Base-by-base conservation (phyloP, 2,329 filamentous ascomycete species). In the Fusarium gaditjirri region DNA sequence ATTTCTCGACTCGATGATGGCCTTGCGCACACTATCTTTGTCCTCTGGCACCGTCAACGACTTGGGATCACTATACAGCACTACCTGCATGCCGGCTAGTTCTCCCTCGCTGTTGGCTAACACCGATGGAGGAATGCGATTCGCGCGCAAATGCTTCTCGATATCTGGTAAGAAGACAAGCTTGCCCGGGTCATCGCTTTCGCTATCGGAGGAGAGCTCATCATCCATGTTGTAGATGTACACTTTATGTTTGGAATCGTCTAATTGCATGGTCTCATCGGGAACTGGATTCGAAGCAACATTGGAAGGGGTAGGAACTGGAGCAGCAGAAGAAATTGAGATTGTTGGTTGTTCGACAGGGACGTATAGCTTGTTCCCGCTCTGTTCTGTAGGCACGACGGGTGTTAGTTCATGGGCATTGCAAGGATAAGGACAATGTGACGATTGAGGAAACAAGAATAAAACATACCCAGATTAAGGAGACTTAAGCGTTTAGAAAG, bases 221-320 rank as follows among this genome's bases (percentile, higher is more conserved):
- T 92, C 92, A 79, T 97, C 94, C 14, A 99, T 86, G 81, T 97
- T 91, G 84, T 95, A 92, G 75, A 99, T 94, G 86, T 96, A 98
- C 67, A 98, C 90, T 78, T 92, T 93, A 83, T 97, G 87, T 77
- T 93, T 93, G 36, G 93, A 92, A 82, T 97, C 92, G 82, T 98
- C 95, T 68, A 98, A 80, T 63, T 92, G 88, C 95, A 98, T 98
- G 62, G 81, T 78, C 74, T 94, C 92, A 70, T 89, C 84, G 25
- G 55, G 38, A 9, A 50, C 33, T 41, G 57, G 21, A 52, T 73
- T 57, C 57, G 68, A 53, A 44, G 70, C 54, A 55, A 70, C 44
- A 47, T 65, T 53, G 43, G 62, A 52, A 52, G 73, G 61, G 47
- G 71, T 50, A 49, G 69, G 65, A 35, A 74, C 64, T 53, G 70